Percentiles rank a stretch among this genome's conserved stretches.
Conservation (phyloP, 1,284 basidiomycete species). For the Ustilago nuda region DNA sequence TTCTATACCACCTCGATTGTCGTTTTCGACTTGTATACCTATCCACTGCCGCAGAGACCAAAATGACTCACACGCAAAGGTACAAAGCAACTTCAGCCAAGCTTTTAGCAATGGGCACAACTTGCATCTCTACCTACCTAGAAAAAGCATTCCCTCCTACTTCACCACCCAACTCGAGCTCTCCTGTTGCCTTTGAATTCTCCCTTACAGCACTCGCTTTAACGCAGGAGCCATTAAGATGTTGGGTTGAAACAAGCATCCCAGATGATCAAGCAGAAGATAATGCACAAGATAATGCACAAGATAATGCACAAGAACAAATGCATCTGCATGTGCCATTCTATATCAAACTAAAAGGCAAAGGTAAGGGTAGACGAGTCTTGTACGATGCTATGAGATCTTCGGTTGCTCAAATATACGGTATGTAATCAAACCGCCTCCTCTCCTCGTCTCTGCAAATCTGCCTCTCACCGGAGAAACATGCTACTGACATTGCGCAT, state of each 20-base stretch:
- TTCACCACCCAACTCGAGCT: neutral
- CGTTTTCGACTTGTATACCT: neutral
- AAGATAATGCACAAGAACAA: neutral
- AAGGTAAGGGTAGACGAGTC: constrained; percentile 29
- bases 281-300: neutral
- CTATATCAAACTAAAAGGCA: constrained; percentile 39
- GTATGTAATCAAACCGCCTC: constrained; percentile 7
- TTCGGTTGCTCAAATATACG: constrained; percentile 33
- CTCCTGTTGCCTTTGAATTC: neutral
- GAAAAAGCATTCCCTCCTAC: neutral
- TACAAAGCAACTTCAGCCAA: constrained; percentile 2
- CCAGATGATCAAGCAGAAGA: neutral
- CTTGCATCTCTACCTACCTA: constrained; percentile 6
- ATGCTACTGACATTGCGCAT: neutral
- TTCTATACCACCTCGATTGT: neutral
- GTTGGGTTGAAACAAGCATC: neutral
- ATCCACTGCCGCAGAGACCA: neutral
- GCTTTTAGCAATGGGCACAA: constrained; percentile 3
- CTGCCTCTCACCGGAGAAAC: too few relatives aligned
- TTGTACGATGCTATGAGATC: neutral
- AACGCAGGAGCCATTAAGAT: neutral
- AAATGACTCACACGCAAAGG: neutral
- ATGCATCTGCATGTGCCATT: constrained; percentile 12
- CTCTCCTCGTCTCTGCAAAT: neutral
- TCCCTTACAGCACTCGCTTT: neutral